Evolutionary conservation across 2,329 filamentous ascomycete genomes (phyloP).

Genomic region (Xylaria arbuscula): DNA sequence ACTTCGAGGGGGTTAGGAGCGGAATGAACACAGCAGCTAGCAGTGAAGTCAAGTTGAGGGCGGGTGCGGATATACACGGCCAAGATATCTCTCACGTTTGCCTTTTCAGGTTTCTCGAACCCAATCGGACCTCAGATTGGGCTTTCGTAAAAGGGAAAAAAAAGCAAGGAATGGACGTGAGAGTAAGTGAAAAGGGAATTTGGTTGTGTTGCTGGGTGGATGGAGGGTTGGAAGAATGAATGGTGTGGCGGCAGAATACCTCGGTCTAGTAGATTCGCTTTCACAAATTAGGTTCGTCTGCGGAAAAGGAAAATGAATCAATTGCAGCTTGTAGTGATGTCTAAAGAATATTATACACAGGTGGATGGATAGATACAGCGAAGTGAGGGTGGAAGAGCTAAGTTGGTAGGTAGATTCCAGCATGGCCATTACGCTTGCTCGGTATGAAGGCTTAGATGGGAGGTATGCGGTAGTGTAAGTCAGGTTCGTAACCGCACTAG

Average conservation of each 20-base stretch:
- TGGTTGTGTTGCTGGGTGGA: neutral
- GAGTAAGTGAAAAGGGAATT: neutral
- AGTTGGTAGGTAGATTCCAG: slow-evolving; percentile 28
- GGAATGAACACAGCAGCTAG: neutral
- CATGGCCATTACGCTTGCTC: slow-evolving; percentile 42
- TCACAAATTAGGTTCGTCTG: slow-evolving; percentile 24
- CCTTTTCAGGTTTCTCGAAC: neutral
- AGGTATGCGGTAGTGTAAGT: slow-evolving; percentile 37
- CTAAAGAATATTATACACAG: slow-evolving; percentile 45
- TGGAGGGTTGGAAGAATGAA: neutral
- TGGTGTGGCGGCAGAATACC: slow-evolving; percentile 13
- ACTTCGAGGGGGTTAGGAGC: neutral
- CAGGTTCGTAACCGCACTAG: slow-evolving; percentile 27
- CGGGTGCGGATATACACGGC: neutral
- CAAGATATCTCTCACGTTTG: slow-evolving; percentile 12
- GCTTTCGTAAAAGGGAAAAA: neutral
- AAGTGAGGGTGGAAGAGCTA: slow-evolving; percentile 38
- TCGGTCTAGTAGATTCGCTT: slow-evolving; percentile 19
- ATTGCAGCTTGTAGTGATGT: slow-evolving; percentile 41
- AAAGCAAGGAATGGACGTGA: neutral
- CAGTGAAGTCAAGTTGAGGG: neutral
- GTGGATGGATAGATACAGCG: slow-evolving; percentile 28
- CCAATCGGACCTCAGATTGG: slow-evolving; percentile 21
- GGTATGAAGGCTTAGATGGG: slow-evolving; percentile 37
- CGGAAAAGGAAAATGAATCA: slow-evolving; percentile 36